Evolutionary conservation across 2,329 filamentous ascomycete genomes (phyloP).

Genomic region (Neofusicoccum ribis): DNA sequence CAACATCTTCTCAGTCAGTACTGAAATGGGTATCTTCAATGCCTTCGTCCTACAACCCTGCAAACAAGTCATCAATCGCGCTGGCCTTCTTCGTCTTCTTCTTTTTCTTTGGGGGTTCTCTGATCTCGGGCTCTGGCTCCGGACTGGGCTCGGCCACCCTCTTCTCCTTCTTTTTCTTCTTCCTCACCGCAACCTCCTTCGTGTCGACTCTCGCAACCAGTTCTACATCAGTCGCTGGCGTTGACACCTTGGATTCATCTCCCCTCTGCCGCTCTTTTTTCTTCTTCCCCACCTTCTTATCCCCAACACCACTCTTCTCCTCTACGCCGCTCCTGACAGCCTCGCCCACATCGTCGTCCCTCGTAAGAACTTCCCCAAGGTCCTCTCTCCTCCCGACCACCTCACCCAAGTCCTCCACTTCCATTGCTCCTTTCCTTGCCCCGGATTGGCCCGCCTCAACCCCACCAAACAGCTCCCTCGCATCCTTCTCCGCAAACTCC

Average conservation of each 20-base stretch:
- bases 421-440: not conserved
- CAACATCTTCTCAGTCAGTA: too few relatives aligned
- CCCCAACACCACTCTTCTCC: not conserved
- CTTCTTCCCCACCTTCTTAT: not conserved
- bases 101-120: slow-evolving; percentile 13
- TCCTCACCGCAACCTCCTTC: not conserved
- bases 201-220: not conserved
- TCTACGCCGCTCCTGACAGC: not conserved
- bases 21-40: too few relatives aligned
- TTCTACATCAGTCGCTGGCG: not conserved
- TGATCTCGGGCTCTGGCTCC: not conserved
- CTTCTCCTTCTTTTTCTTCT: slow-evolving; percentile 2
- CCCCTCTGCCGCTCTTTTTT: not conserved
- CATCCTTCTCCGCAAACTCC: slow-evolving; percentile 9
- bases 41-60: not conserved
- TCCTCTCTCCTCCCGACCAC: not conserved
- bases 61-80: slow-evolving; percentile 18
- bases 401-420: slow-evolving; percentile 3
- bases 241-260: not conserved
- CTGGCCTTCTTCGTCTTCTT: slow-evolving; percentile 18
- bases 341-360: not conserved
- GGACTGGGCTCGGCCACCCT: not conserved
- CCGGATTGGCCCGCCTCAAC: not conserved
- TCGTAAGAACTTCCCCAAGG: not conserved
- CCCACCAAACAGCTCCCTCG: not conserved